A percentile compares a stretch with the other conserved stretches of the same genome.
phyloP scores from a whole-genome alignment of 768 basidiomycete genomes.

The Pleurotus pulmonarius region DNA sequence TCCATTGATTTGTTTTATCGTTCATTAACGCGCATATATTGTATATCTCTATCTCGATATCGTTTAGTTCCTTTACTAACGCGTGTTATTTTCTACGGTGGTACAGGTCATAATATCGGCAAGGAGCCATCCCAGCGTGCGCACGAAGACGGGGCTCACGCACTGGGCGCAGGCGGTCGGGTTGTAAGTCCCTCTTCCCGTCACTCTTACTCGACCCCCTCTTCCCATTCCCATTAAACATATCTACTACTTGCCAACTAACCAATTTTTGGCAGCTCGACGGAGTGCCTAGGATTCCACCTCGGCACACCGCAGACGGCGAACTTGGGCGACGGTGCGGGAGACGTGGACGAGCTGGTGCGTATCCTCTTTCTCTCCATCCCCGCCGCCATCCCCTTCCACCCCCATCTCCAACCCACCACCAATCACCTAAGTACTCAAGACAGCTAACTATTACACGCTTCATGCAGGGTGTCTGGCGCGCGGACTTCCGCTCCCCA shows the following conservation, averaged over 20 bases:
- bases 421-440: too few species aligned
- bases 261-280: too few species aligned
- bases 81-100: too few species aligned
- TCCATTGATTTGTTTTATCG: too few species aligned
- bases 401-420: too few species aligned
- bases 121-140: conserved; percentile 50
- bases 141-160: conserved; percentile 51
- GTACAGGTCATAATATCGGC: conserved; percentile 61
- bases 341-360: conserved; percentile 50
- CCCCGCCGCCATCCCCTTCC: not conserved
- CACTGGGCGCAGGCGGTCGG: conserved; percentile 62
- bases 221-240: not conserved
- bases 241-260: conserved; percentile 28
- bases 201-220: too few species aligned
- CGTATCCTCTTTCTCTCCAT: conserved; percentile 13
- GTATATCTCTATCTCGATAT: too few species aligned
- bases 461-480: conserved; percentile 62
- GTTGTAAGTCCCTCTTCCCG: conserved; percentile 37
- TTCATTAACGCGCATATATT: too few species aligned
- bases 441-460: too few species aligned
- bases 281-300: conserved; percentile 73
- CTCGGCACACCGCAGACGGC: conserved; percentile 64
- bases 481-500: conserved; percentile 72
- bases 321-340: conserved; percentile 78
- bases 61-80: too few species aligned